phyloP scores from a whole-genome alignment of 306 rosid genomes.

The Adenanthera pavonina region DNA sequence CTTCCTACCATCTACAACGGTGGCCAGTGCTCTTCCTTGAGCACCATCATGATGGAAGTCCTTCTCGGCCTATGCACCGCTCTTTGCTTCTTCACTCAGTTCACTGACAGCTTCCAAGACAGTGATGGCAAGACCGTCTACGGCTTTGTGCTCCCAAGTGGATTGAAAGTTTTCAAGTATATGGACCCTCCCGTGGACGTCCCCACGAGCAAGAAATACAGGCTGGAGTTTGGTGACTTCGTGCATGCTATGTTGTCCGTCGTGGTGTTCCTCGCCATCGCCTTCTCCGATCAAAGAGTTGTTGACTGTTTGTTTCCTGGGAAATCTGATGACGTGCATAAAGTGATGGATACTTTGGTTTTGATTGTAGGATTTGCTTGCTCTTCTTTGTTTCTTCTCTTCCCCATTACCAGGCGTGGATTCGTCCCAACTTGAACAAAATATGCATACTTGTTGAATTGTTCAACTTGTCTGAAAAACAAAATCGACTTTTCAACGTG shows the following conservation, averaged over 20 bases:
- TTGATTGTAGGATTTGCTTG: constrained; percentile 1
- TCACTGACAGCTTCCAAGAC: neutral
- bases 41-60: neutral
- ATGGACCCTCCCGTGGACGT: neutral
- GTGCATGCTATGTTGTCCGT: neutral
- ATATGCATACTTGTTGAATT: no score
- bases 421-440: neutral
- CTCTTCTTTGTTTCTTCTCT: constrained; percentile 13
- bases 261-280: constrained; percentile 17
- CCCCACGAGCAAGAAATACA: neutral
- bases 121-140: neutral
- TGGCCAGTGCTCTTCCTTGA: neutral
- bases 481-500: no score
- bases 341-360: constrained; percentile 22
- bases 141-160: neutral
- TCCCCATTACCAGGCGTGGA: constrained; percentile 20
- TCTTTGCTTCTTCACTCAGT: neutral
- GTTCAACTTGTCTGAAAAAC: no score
- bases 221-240: neutral
- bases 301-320: neutral
- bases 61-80: neutral
- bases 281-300: constrained; percentile 12
- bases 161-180: neutral
- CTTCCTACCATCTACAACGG: neutral
- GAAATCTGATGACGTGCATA: neutral